These are phyloP conservation scores for Esteya vermicola DNA, from an alignment of 2,329 filamentous ascomycete species.

Conservation along the genomic window DNA sequence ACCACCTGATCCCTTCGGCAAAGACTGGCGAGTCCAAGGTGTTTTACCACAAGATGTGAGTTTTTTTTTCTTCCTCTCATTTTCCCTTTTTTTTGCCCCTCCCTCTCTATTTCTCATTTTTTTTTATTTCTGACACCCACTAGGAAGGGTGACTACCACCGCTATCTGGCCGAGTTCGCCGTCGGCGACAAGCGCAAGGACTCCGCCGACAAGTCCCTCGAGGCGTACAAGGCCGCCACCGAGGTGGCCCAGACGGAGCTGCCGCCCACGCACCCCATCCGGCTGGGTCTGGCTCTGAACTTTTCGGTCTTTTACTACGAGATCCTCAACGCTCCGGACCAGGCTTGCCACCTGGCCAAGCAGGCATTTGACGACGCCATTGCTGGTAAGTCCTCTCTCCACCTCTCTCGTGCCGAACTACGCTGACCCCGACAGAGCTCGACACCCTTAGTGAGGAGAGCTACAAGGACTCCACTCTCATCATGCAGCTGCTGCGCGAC, in stretches of 20 bases:
- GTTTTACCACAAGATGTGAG: conserved; percentile 98
- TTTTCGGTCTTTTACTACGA: conserved; percentile 99
- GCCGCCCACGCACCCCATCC: conserved; percentile 83
- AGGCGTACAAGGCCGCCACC: conserved; percentile 91
- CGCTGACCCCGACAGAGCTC: conserved; percentile 50
- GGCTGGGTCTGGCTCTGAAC: conserved; percentile 83
- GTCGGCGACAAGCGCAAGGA: conserved; percentile 89
- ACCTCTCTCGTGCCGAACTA: not conserved
- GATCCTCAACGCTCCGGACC: conserved; percentile 96
- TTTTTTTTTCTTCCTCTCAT: not conserved
- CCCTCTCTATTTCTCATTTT: not conserved
- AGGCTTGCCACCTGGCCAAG: conserved; percentile 95
- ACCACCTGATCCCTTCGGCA: conserved; percentile 86
- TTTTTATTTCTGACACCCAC: conserved; percentile 10
- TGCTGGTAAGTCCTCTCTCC: conserved; percentile 37
- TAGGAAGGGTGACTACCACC: conserved; percentile 99
- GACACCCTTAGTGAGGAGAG: conserved; percentile 96
- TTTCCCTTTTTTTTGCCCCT: not conserved
- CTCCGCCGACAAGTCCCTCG: conserved; percentile 84
- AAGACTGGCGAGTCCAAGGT: conserved; percentile 97
- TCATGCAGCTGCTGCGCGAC: conserved; percentile 97
- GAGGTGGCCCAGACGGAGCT: conserved; percentile 83
- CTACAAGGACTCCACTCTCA: conserved; percentile 98
- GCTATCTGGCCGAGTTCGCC: conserved; percentile 95
- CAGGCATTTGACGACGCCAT: conserved; percentile 94